These are phyloP conservation scores for Paramarasmius palmivorus DNA, from an alignment of 1,284 basidiomycete genomes.

Conservation along the genomic window DNA sequence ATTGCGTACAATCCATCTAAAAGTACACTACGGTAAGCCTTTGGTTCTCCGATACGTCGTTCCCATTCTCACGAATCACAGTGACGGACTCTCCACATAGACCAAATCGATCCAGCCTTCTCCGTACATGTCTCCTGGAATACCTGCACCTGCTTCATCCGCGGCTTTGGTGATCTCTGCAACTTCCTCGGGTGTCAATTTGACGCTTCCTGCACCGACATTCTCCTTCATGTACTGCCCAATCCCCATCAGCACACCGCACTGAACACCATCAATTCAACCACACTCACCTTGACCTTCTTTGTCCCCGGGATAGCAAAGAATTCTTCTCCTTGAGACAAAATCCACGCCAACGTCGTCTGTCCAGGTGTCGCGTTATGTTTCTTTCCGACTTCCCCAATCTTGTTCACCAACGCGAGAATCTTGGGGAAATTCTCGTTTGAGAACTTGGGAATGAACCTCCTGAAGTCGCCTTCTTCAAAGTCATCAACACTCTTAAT, in stretches of 20 bases:
- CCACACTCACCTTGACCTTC: conserved; percentile 14
- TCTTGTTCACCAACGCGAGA: conserved; percentile 35
- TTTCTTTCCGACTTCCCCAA: conserved; percentile 32
- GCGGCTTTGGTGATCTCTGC: conserved; percentile 15
- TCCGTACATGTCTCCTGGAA: not conserved
- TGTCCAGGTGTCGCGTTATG: conserved; percentile 42
- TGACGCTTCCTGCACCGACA: conserved; percentile 12
- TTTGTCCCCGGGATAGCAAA: conserved; percentile 43
- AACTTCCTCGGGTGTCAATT: conserved; percentile 16
- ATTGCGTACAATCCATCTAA: no score
- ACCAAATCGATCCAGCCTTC: not conserved
- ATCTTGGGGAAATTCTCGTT: conserved; percentile 45
- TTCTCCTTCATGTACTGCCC: conserved; percentile 22
- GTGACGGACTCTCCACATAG: not conserved
- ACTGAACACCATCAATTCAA: not conserved
- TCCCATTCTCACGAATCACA: not conserved
- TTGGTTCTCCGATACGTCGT: no score
- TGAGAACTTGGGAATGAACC: conserved; percentile 33
- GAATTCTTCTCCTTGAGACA: conserved; percentile 39
- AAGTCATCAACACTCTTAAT: conserved; percentile 43
- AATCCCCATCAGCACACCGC: not conserved
- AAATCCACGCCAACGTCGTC: conserved; percentile 47
- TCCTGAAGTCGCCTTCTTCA: conserved; percentile 47
- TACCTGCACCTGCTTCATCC: conserved; percentile 8
- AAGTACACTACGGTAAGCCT: no score